phyloP scores from a whole-genome alignment of 768 basidiomycete species.

The Tubosaeta brunneosetosa region DNA sequence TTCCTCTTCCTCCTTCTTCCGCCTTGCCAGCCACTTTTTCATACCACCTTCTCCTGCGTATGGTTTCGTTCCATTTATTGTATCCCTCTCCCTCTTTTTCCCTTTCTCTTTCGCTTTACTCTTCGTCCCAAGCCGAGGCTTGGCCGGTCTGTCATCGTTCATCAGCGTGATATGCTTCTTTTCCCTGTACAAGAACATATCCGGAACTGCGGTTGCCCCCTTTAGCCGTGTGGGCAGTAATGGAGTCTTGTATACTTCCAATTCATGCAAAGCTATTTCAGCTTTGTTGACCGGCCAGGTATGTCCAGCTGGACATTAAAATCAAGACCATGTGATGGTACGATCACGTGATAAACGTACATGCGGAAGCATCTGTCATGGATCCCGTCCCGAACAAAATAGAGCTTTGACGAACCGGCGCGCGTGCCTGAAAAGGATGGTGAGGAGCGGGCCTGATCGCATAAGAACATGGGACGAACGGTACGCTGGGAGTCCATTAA shows the following conservation, averaged over 20 bases:
- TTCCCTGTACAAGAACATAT: conserved; percentile 58
- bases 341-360: conserved; percentile 21
- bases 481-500: conserved; percentile 51
- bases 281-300: conserved; percentile 46
- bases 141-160: conserved; percentile 51
- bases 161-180: conserved; percentile 47
- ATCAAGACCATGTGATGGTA: conserved; percentile 8
- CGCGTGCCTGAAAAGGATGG: conserved; percentile 36
- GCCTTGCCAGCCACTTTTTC: conserved; percentile 67
- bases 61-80: conserved; percentile 59
- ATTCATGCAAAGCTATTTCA: conserved; percentile 63
- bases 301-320: conserved; percentile 18
- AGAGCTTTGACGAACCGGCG: conserved; percentile 50
- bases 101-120: conserved; percentile 32
- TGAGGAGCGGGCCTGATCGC: conserved; percentile 1
- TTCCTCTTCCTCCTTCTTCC: conserved; percentile 54
- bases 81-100: conserved; percentile 34
- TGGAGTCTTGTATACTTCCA: conserved; percentile 78
- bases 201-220: conserved; percentile 43
- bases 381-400: conserved; percentile 43
- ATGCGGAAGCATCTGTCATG: conserved; percentile 30
- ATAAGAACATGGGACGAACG: conserved; percentile 36
- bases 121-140: conserved; percentile 45
- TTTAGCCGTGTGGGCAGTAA: conserved; percentile 58
- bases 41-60: conserved; percentile 77